Percentiles rank a stretch among this genome's conserved stretches.
Conservation (phyloP, 2,329 filamentous ascomycete species). For the Colletotrichum falcatum region DNA sequence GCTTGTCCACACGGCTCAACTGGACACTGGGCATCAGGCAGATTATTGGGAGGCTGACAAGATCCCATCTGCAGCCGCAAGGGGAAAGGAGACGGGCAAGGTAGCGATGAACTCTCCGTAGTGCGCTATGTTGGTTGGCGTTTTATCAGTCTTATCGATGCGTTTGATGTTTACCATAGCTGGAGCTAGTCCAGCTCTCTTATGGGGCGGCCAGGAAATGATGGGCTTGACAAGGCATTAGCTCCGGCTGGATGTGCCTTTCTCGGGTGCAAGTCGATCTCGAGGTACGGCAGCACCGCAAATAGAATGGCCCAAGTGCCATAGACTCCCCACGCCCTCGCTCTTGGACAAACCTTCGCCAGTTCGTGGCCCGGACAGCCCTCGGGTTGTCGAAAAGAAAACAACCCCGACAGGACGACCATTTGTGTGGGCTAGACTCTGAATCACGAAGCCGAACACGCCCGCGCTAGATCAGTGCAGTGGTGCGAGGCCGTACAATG, state of each 20-base stretch:
- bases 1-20: conserved; percentile 32
- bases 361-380: conserved; percentile 18
- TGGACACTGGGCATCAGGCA: conserved; percentile 21
- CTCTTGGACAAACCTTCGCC: conserved; percentile 10
- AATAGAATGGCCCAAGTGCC: conserved; percentile 15
- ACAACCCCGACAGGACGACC: conserved; percentile 12
- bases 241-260: conserved; percentile 5
- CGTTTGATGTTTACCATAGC: conserved; percentile 44
- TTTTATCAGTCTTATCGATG: conserved; percentile 39
- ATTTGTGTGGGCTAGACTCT: conserved; percentile 1
- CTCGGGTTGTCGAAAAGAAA: conserved; percentile 18
- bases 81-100: conserved; percentile 26
- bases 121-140: conserved; percentile 32
- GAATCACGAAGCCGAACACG: conserved; percentile 18
- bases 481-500: conserved; percentile 5
- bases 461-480: not conserved
- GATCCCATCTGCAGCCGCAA: conserved; percentile 34
- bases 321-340: conserved; percentile 15
- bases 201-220: conserved; percentile 24
- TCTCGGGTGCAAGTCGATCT: not conserved
- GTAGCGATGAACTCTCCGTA: conserved; percentile 34
- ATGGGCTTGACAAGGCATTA: conserved; percentile 16
- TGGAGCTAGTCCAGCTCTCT: conserved; percentile 5
- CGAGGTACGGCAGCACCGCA: conserved; percentile 1
- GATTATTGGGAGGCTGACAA: conserved; percentile 38